These are phyloP conservation scores for Danielia oregonensis DNA, from an alignment of 805 yeast genomes.

Conservation along the genomic window DNA sequence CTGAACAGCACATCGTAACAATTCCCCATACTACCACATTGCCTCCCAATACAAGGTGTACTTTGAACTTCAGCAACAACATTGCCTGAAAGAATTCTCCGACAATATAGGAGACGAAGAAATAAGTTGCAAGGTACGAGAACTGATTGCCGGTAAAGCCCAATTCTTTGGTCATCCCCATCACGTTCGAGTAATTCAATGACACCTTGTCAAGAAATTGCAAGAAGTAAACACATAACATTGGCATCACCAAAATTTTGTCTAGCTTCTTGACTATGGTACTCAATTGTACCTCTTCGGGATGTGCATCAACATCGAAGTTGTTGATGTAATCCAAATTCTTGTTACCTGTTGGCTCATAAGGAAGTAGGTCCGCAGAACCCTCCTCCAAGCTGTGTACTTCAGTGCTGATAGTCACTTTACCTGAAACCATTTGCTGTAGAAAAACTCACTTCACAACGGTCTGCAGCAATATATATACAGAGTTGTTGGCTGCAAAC, in stretches of 20 bases:
- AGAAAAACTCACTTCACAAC: no score
- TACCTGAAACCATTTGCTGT: no score
- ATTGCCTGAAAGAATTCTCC: conserved; percentile 15
- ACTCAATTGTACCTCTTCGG: conserved; percentile 11
- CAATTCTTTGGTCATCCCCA: conserved; percentile 14
- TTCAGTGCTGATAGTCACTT: conserved; percentile 1
- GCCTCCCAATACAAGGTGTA: conserved; percentile 11
- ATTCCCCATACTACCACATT: conserved; percentile 15
- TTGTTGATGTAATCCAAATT: conserved; percentile 13
- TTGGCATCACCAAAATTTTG: conserved; percentile 13
- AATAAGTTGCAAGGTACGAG: conserved; percentile 14
- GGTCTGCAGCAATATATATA: no score
- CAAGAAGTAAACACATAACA: conserved; percentile 11
- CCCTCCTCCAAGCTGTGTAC: conserved; percentile 2
- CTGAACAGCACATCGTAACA: conserved; percentile 12
- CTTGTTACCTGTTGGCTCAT: conserved; percentile 4
- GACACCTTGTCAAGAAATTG: conserved; percentile 17
- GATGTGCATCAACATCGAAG: conserved; percentile 15
- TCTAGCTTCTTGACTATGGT: conserved; percentile 12
- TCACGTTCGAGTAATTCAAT: conserved; percentile 15
- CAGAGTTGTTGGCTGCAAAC: no score
- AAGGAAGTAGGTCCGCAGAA: no score
- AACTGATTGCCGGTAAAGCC: conserved; percentile 14
- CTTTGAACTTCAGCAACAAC: conserved; percentile 14
- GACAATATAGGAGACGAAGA: conserved; percentile 14